A percentile compares a stretch with the other conserved stretches of the same genome.
These are phyloP conservation scores for Venturia oleaginea DNA, from an alignment of 2,329 filamentous ascomycete genomes.

Conservation along the genomic window DNA sequence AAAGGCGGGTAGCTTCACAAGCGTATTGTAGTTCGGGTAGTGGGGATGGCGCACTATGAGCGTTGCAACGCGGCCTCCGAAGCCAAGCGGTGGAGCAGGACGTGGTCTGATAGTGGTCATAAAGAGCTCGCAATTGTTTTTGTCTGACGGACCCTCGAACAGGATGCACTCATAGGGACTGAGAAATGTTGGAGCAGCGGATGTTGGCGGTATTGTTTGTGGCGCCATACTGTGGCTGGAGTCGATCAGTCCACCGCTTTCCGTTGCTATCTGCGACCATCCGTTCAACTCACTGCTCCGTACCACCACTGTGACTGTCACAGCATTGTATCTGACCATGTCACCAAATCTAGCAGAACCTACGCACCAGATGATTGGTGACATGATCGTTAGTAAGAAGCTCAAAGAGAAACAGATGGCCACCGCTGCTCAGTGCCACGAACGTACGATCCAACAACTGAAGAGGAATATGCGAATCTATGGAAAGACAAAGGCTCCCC, in stretches of 20 bases:
- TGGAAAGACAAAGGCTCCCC: slow-evolving; percentile 15
- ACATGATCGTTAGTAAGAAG: slow-evolving; percentile 20
- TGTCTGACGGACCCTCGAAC: no score
- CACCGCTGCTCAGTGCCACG: slow-evolving; percentile 19
- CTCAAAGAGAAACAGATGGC: slow-evolving; percentile 19
- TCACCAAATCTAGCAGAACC: slow-evolving; percentile 16
- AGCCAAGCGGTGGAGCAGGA: no score
- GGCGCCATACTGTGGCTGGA: background rate
- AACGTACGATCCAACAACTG: slow-evolving; percentile 18
- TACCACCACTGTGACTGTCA: background rate
- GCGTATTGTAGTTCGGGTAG: slow-evolving; percentile 16
- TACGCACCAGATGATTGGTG: slow-evolving; percentile 15
- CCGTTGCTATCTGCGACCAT: background rate
- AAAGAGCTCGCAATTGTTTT: no score
- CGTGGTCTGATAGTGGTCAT: no score
- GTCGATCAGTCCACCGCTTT: background rate
- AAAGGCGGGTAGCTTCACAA: slow-evolving; percentile 17
- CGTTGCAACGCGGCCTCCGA: no score
- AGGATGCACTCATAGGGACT: no score
- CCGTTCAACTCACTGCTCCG: background rate
- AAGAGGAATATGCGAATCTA: slow-evolving; percentile 14
- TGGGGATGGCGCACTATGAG: no score
- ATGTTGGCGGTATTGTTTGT: background rate
- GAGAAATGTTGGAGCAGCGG: no score
- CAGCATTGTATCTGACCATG: slow-evolving; percentile 11